Percentiles rank a stretch among this genome's conserved stretches.
Evolutionary conservation across 345 rosid genomes (phyloP).

Genomic region (Heritiera fomes): DNA sequence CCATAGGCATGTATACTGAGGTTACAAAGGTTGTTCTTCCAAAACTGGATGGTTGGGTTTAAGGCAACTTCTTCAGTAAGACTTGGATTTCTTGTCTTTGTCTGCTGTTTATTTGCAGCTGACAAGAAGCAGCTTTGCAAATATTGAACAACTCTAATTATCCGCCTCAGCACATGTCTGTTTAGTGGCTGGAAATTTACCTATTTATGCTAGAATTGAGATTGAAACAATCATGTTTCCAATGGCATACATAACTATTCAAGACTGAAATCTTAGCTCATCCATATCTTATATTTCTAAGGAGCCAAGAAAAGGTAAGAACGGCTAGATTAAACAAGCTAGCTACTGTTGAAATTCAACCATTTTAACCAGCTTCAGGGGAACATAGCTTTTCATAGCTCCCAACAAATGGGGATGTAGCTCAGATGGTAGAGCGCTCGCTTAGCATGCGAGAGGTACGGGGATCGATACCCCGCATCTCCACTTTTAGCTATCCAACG

Average conservation of each 20-base stretch:
- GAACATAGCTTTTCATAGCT: background rate
- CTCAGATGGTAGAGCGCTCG: constrained; percentile 73
- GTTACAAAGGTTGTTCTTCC: background rate
- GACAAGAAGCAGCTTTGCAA: background rate
- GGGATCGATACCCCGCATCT: constrained; percentile 91
- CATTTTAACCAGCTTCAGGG: too few species aligned
- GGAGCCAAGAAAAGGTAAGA: too few species aligned
- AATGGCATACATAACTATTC: background rate
- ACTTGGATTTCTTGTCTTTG: background rate
- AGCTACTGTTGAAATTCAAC: too few species aligned
- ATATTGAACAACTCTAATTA: background rate
- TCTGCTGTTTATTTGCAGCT: background rate
- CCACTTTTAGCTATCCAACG: constrained; percentile 32
- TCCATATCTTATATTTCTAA: too few species aligned
- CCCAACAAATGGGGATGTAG: constrained; percentile 37
- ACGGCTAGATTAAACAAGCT: too few species aligned
- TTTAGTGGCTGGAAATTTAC: background rate
- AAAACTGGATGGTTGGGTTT: background rate
- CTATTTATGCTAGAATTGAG: background rate
- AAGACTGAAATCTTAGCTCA: background rate
- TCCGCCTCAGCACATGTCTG: too few species aligned
- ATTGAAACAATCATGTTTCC: background rate
- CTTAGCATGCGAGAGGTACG: constrained; percentile 81
- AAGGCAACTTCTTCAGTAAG: background rate
- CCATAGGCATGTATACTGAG: background rate